Evolutionary conservation across 1,139 yeast species (phyloP), one percentile per base, ranked within the genome.

Genomic region (Candida mesenterica): DNA sequence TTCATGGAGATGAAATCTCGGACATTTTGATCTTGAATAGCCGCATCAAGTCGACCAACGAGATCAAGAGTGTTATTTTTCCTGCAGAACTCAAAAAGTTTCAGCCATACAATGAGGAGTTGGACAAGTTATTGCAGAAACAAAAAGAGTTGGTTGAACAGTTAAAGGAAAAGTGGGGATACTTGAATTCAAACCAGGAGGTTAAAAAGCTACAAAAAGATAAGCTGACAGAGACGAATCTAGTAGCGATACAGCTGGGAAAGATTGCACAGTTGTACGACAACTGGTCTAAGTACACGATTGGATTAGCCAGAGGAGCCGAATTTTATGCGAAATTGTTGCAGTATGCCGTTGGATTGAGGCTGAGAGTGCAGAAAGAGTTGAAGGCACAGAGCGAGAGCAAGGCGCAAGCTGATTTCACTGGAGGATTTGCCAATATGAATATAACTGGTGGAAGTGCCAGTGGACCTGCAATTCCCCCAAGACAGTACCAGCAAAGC

Each of bases 1-100:
- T 87, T 28, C 95, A 83, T 50, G 70, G 75, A 15, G 98, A 92
- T 58, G 97, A 92, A 54, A 88, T 90, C 34, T 83, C 96, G 0
- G 82, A 85, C 39, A 69, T 83, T 17, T 68, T 92, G 25, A 75
- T 92, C 4, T 63, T 84, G 46, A 84, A 86, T 55, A 78, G 80
- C 46, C 75, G 77, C 36, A 67, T 73, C 23, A 72, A 72, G 40
- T 53, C 74, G 3, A 79, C 78, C 15, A 67, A 71, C 29, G 92
- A 83, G 44, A 72, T 82, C 38, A 72, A 72, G 46, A 63, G 68
- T 19, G 62, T 67, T 24, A 70, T 87, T 15, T 90, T 90, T 55
- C 76, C 80, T 12, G 74, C 77, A 38, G 96, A 89, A 55, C 63
- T 92, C 45, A 77, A 74, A 35, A 92, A 92, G 58, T 92, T 88